phyloP scores from a whole-genome alignment of 257 asterid genomes.

The Pogostemon cablin region DNA sequence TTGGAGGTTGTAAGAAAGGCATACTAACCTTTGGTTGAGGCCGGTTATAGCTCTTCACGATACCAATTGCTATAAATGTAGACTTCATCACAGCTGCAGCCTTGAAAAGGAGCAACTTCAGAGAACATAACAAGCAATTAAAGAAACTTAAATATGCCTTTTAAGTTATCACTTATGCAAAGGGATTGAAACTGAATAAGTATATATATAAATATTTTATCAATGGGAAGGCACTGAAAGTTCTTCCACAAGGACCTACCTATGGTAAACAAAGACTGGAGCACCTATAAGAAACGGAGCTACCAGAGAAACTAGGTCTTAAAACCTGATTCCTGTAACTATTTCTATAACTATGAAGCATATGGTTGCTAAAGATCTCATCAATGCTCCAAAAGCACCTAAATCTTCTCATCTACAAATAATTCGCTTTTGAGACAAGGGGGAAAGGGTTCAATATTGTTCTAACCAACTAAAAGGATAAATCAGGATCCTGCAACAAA shows the following conservation, averaged over 20 bases:
- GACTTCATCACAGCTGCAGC: too few species aligned
- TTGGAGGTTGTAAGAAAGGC: constrained; percentile 42
- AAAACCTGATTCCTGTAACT: constrained; percentile 1
- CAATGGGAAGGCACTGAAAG: neutral
- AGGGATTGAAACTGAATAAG: neutral
- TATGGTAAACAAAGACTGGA: neutral
- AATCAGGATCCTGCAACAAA: neutral
- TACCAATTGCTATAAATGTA: constrained; percentile 10
- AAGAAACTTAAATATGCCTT: neutral
- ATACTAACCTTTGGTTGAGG: constrained; percentile 31
- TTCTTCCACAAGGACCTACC: constrained; percentile 3
- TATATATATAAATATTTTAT: neutral
- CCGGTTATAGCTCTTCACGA: too few species aligned
- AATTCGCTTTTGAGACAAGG: neutral
- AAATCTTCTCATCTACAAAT: neutral
- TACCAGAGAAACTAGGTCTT: constrained; percentile 1
- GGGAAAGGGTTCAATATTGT: neutral
- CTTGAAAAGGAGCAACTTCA: too few species aligned
- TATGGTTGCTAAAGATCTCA: neutral
- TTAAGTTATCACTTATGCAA: neutral
- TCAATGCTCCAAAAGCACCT: neutral
- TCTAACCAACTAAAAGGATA: neutral
- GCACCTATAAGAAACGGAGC: neutral
- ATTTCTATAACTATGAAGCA: neutral
- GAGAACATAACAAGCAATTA: neutral